Evolutionary conservation across 352 stramenopile genomes (phyloP), one percentile per base, ranked within the genome.

Genomic region (Phytopythium cucurbitacearum): DNA sequence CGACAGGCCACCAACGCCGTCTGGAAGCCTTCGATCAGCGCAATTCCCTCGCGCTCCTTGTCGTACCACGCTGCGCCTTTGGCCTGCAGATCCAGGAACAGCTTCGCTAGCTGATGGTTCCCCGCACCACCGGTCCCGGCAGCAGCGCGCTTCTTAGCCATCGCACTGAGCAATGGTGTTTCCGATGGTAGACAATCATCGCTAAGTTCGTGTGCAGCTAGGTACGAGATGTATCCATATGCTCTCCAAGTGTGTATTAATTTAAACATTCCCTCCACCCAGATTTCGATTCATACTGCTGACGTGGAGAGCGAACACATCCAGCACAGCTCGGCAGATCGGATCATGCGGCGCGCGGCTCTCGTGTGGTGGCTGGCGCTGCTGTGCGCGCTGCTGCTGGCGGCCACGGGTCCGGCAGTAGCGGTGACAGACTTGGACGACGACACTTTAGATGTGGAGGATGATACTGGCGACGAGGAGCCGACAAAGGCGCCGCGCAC

Each of bases 21-120:
- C 65, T 91, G 73, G 56, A 91, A 89, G 38, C 57, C 56, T 47
- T 91, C 80, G 47, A 91, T 75, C 34, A 84, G 51, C 21, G 69
- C 64, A 48, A 89, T 87, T 56, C 76, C 80, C 40, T 78, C 76
- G 44, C 78, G 77, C 60, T 89, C 80, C 39, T 75, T 80, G 39
- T 69, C 54, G 51, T 84, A 80, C 80, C 80, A 91, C 41, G 57
- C 52, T 42, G 64, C 47, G 12, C 60, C 55, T 40, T 80, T 76
- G 57, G 60, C 50, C 62, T 85, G 71, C 54, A 87, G 48, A 11
- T 48, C 58, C 41, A 59, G 39, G 58, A 90, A 87, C 7, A 77
- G 41, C 39, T 61, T 28, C 21, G 21, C 21, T 28, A 28, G 21
- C 21, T 28, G 21, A 28, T 28, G 45, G 2, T 61, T 52, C 8